phyloP scores from a whole-genome alignment of 148 eudicot genomes.

The Chenopodium album region DNA sequence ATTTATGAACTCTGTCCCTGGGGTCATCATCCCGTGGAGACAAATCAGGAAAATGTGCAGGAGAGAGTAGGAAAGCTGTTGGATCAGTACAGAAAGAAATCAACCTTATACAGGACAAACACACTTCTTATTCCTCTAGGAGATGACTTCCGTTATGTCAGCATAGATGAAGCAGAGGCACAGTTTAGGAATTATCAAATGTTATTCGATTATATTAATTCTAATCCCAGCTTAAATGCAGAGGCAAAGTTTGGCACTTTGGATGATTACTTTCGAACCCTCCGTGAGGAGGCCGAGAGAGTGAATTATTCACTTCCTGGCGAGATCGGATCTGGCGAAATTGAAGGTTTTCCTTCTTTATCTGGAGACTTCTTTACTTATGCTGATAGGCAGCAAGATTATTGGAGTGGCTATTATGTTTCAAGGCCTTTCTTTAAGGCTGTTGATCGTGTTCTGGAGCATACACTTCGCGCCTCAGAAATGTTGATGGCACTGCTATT shows the following conservation, averaged over 20 bases:
- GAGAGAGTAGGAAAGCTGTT: conserved; percentile 71
- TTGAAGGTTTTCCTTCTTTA: conserved; percentile 88
- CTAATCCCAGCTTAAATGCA: conserved; percentile 81
- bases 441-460: conserved; percentile 92
- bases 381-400: conserved; percentile 87
- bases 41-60: conserved; percentile 77
- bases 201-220: conserved; percentile 87
- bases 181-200: conserved; percentile 91
- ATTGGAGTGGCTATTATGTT: conserved; percentile 99
- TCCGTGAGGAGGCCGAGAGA: conserved; percentile 90
- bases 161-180: conserved; percentile 96
- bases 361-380: conserved; percentile 98
- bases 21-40: conserved; percentile 87
- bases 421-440: conserved; percentile 98
- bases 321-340: conserved; percentile 81
- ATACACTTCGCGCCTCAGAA: conserved; percentile 87
- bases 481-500: conserved; percentile 81
- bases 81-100: conserved; percentile 96
- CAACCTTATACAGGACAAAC: conserved; percentile 87
- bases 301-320: conserved; percentile 77
- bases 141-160: conserved; percentile 94
- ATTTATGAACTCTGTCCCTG: conserved; percentile 93
- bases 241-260: conserved; percentile 94
- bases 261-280: conserved; percentile 85
- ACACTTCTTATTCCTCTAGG: conserved; percentile 94